phyloP scores from a whole-genome alignment of 1,284 basidiomycete genomes.

The Moesziomyces sp. region DNA sequence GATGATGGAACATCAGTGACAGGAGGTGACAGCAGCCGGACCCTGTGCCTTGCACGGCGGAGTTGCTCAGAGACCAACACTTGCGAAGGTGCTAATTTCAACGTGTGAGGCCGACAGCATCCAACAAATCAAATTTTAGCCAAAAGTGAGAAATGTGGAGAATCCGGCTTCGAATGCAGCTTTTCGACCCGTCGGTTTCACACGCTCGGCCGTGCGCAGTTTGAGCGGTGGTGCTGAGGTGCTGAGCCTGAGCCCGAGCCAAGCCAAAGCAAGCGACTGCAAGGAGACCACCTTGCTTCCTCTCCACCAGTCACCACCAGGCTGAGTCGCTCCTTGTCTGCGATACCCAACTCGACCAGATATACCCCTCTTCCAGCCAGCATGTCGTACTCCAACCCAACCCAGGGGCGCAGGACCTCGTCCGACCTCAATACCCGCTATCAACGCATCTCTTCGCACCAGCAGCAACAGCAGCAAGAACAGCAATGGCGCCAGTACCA shows the following conservation, averaged over 20 bases:
- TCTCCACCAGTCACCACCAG: not conserved
- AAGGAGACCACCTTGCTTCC: not conserved
- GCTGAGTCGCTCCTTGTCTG: not conserved
- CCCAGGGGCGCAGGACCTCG: slow-evolving; percentile 10
- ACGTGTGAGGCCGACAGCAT: not conserved
- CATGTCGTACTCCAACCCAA: slow-evolving; percentile 25
- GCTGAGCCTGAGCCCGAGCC: too few relatives aligned
- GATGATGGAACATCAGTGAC: too few relatives aligned
- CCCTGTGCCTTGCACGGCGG: not conserved
- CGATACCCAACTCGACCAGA: not conserved
- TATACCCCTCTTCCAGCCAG: slow-evolving; percentile 3
- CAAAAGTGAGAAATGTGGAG: not conserved
- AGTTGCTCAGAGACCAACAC: not conserved
- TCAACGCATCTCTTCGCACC: slow-evolving; percentile 33
- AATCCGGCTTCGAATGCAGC: not conserved
- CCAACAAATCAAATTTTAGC: not conserved
- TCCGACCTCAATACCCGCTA: slow-evolving; percentile 35
- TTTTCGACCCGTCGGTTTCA: slow-evolving; percentile 17
- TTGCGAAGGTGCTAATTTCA: not conserved
- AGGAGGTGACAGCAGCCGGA: too few relatives aligned
- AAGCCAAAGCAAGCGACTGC: too few relatives aligned
- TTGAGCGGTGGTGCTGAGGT: too few relatives aligned
- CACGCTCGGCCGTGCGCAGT: slow-evolving; percentile 9
- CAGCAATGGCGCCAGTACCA: slow-evolving; percentile 28
- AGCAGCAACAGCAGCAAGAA: slow-evolving; percentile 31